A percentile compares a stretch with the other conserved stretches of the same genome.
Evolutionary conservation across 768 basidiomycete species (phyloP).

Genomic region (Chalciporus piperatus): DNA sequence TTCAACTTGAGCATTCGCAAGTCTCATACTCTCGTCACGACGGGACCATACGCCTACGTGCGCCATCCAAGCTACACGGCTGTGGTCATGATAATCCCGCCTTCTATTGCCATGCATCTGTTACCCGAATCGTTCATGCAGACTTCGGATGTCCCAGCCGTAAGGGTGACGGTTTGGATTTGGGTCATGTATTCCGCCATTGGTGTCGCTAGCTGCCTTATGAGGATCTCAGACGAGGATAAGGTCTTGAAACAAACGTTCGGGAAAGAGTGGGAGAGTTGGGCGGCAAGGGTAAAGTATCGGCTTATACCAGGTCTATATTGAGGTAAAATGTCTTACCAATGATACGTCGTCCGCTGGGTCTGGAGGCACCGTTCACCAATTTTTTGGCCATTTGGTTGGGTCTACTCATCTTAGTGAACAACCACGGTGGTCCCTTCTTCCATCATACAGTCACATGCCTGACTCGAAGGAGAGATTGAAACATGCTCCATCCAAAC

Average conservation of each 20-base stretch:
- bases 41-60: constrained; percentile 46
- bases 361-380: no score
- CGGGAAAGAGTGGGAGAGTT: constrained; percentile 45
- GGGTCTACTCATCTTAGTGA: no score
- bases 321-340: no score
- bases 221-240: constrained; percentile 47
- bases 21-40: constrained; percentile 45
- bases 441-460: no score
- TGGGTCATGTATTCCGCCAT: constrained; percentile 30
- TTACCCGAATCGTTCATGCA: constrained; percentile 43
- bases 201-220: constrained; percentile 35
- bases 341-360: no score
- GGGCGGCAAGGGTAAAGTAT: constrained; percentile 44
- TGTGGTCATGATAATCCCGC: constrained; percentile 30
- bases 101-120: background rate
- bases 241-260: constrained; percentile 38
- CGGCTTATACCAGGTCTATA: constrained; percentile 27
- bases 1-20: constrained; percentile 49
- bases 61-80: constrained; percentile 53
- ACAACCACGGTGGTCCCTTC: no score
- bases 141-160: constrained; percentile 39
- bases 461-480: no score
- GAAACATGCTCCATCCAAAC: constrained; percentile 23
- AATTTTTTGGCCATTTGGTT: no score
- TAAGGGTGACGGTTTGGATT: constrained; percentile 25